Conservation (phyloP, 768 basidiomycete genomes). For the Cyathus striatus region DNA sequence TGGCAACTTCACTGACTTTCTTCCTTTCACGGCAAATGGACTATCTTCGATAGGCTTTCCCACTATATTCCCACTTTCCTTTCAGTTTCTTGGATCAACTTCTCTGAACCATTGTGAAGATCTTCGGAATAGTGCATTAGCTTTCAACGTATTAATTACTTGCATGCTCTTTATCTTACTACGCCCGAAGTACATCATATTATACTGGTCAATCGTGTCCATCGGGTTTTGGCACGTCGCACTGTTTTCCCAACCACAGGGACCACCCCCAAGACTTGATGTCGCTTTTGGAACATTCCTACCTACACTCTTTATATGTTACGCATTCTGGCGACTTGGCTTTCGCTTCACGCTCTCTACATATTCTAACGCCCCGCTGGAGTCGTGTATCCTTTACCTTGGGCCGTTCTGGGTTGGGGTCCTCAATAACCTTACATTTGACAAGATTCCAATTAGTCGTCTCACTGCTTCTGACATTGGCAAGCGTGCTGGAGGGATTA, state of each 20-base stretch:
- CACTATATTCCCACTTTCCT: conserved; percentile 69
- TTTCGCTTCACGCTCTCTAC: conserved; percentile 70
- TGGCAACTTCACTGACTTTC: conserved; percentile 70
- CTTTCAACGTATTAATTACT: conserved; percentile 66
- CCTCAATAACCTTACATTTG: conserved; percentile 66
- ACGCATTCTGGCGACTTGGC: conserved; percentile 74
- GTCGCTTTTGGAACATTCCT: conserved; percentile 75
- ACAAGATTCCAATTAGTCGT: conserved; percentile 70
- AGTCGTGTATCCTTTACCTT: conserved; percentile 70
- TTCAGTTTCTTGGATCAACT: conserved; percentile 44
- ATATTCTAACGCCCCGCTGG: conserved; percentile 64
- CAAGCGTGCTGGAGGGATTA: conserved; percentile 61
- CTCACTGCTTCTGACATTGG: conserved; percentile 67
- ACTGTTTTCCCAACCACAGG: conserved; percentile 71
- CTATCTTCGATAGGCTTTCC: conserved; percentile 72
- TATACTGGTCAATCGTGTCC: conserved; percentile 75
- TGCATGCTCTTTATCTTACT: conserved; percentile 67
- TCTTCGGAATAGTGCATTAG: conserved; percentile 62
- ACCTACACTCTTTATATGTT: conserved; percentile 71
- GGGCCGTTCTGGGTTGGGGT: conserved; percentile 77
- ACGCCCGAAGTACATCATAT: conserved; percentile 61
- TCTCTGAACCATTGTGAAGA: conserved; percentile 64
- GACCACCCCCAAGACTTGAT: conserved; percentile 62
- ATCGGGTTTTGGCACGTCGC: conserved; percentile 84
- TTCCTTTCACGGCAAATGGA: conserved; percentile 54